Base-by-base conservation (phyloP, 2,329 filamentous ascomycete species). In the Parastagonospora avenae region DNA sequence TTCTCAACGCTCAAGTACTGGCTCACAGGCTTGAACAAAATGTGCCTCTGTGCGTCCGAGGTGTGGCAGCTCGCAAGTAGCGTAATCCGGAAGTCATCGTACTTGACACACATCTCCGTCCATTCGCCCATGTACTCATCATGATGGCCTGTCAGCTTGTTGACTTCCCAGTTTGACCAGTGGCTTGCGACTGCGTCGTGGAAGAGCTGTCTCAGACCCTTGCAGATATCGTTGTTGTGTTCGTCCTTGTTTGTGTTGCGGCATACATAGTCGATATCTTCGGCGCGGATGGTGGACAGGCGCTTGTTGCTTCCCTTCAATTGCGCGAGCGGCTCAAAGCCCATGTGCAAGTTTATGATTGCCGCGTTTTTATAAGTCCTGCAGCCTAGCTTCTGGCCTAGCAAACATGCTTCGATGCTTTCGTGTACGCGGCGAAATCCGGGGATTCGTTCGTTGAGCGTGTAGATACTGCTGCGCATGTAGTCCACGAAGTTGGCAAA, bases 401-500 rank as follows among this genome's bases (percentile, higher is more conserved):
- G 46, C 0, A 59, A 9, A 28, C 47, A 61, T 4, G 59, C 54
- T 0, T 36, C 19, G 0, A 48, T 15, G 46, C 61, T 29, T 6
- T 50, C 16, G 2, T 27, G 43, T 8, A 62, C 36, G 16, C 50
- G 29, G 31, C 49, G 45, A 50, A 57, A 61, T 27, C 37, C 42
- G 4, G 45, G 9, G 12, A 54, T 33, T 8, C 37, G n/a, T 1
- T 19, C 48, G 49, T 61, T 59, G 33, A 54, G 29, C 9, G 43
- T 53, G 54, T 64, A 65, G 32, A 65, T 62, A 48, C 37, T 60
- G 31, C 51, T 57, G 35, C 54, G 36, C 27, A 56, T 45, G 38
- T 55, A 66, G 19, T 55, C 50, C 19, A 60, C 39, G 44, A 59
- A 62, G 47, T 62, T 56, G 8, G 58, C 46, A 31, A 64, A 63